phyloP scores from a whole-genome alignment of 495 filamentous ascomycete species.

The Podospora tetraspora region DNA sequence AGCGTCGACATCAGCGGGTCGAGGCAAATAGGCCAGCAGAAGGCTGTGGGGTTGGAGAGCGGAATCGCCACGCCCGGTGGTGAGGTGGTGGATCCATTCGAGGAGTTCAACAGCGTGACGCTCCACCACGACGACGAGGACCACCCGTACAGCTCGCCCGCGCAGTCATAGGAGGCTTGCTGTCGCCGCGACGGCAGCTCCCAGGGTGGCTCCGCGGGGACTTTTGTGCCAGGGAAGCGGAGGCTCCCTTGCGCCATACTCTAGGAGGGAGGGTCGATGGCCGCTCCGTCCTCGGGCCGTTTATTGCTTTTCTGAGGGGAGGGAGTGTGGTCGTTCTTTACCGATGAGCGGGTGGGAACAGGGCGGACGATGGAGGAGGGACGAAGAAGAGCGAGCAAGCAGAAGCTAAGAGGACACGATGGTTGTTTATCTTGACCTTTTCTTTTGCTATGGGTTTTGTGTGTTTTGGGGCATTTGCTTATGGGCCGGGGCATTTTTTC shows the following conservation, averaged over 20 bases:
- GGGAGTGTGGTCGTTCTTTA: background rate
- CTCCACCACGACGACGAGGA: conserved; percentile 93
- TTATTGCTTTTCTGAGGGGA: background rate
- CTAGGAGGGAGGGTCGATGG: conserved; percentile 7
- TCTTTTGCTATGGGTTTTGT: background rate
- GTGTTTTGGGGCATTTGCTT: conserved; percentile 6
- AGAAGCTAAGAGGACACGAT: background rate
- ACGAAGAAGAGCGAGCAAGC: background rate
- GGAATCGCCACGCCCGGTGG: conserved; percentile 79
- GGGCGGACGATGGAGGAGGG: background rate
- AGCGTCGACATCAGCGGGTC: conserved; percentile 84
- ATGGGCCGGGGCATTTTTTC: background rate
- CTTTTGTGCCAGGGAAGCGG: background rate
- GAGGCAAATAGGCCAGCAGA: conserved; percentile 42
- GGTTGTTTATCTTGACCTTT: conserved; percentile 5
- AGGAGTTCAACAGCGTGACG: conserved; percentile 98
- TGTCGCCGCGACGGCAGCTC: conserved; percentile 1
- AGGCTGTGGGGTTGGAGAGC: conserved; percentile 79
- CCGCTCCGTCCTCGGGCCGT: background rate
- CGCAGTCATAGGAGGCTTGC: conserved; percentile 19
- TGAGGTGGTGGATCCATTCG: conserved; percentile 85
- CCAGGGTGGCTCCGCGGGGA: background rate
- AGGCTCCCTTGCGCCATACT: conserved; percentile 3
- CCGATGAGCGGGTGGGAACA: background rate
- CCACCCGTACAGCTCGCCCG: conserved; percentile 25